Evolutionary conservation across 2,329 filamentous ascomycete species (phyloP).

Genomic region (Aspergillus sp.): DNA sequence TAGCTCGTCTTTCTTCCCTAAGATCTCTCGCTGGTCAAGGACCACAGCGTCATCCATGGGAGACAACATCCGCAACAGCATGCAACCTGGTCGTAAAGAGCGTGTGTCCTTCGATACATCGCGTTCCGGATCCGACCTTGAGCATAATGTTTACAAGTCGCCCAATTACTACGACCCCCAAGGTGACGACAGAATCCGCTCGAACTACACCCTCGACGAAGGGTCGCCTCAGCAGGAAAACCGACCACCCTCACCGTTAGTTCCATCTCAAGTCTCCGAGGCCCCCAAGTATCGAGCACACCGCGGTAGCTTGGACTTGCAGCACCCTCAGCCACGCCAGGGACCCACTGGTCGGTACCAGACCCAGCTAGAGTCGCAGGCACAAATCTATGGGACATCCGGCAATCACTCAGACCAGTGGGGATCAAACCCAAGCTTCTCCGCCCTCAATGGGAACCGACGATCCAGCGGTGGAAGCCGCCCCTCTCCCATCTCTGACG

Average conservation of each 20-base stretch:
- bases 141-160: conserved; percentile 57
- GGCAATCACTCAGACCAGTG: conserved; percentile 42
- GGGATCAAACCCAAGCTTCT: conserved; percentile 45
- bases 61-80: conserved; percentile 70
- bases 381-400: conserved; percentile 49
- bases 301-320: conserved; percentile 62
- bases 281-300: conserved; percentile 66
- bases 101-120: conserved; percentile 65
- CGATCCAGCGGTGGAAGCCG: conserved; percentile 40
- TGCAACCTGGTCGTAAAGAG: conserved; percentile 55
- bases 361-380: conserved; percentile 60
- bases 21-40: conserved; percentile 96
- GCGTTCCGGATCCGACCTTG: conserved; percentile 74
- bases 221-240: conserved; percentile 38
- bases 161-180: conserved; percentile 47
- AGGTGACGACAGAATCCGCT: conserved; percentile 47
- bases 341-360: conserved; percentile 63
- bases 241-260: conserved; percentile 60
- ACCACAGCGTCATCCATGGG: conserved; percentile 88
- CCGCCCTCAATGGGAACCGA: conserved; percentile 31
- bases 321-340: conserved; percentile 64
- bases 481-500: conserved; percentile 49
- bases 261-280: conserved; percentile 57
- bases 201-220: conserved; percentile 43
- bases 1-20: conserved; percentile 79